Conservation (phyloP, 2,329 filamentous ascomycete genomes). For the Microsporum canis region DNA sequence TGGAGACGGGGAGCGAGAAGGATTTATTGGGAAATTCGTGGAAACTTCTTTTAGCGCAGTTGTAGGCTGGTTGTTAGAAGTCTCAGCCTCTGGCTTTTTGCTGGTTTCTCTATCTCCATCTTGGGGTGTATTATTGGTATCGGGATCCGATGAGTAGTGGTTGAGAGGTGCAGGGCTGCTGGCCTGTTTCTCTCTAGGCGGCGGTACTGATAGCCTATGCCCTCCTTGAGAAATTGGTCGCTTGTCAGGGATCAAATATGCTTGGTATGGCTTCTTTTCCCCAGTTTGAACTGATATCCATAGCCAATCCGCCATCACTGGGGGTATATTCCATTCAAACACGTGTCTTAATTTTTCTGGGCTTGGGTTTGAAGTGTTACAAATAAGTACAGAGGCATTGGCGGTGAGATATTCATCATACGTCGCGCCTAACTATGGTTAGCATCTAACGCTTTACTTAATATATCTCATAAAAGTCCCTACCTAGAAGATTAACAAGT, state of each 20-base stretch:
- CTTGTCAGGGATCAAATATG: constrained; percentile 31
- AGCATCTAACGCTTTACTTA: constrained; percentile 12
- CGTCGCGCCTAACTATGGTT: constrained; percentile 46
- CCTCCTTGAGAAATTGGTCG: background rate
- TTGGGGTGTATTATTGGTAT: background rate
- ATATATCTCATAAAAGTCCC: background rate
- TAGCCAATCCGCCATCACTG: constrained; percentile 74
- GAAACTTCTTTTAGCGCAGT: constrained; percentile 9
- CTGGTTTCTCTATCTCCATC: background rate
- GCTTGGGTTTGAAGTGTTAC: constrained; percentile 41
- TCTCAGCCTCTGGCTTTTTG: background rate
- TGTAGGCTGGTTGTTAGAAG: constrained; percentile 9
- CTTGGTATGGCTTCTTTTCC: constrained; percentile 38
- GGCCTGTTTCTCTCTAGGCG: background rate
- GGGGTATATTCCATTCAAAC: constrained; percentile 60
- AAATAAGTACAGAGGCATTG: constrained; percentile 66
- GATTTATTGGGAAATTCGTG: constrained; percentile 13
- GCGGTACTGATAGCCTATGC: background rate
- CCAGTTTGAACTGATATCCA: constrained; percentile 60
- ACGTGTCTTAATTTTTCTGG: constrained; percentile 71
- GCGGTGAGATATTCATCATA: constrained; percentile 69
- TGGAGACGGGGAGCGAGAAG: constrained; percentile 18
- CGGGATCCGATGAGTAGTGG: background rate
- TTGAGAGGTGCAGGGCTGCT: background rate
- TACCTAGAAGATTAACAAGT: constrained; percentile 59